Base-by-base conservation (phyloP, 1,284 basidiomycete genomes). In the Trichosporon coremiiforme region DNA sequence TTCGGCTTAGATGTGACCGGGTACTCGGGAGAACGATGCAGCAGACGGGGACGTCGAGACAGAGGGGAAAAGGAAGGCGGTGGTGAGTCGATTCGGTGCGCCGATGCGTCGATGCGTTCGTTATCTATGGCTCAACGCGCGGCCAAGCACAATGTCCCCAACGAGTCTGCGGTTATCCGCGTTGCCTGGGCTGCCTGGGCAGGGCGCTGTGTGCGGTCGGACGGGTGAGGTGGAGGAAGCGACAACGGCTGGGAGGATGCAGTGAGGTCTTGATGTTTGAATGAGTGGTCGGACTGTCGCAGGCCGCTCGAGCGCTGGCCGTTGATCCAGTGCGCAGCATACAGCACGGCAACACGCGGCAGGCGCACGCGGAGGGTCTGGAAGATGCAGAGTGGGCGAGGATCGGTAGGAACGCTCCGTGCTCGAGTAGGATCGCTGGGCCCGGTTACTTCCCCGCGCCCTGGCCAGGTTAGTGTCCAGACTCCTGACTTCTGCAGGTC, bases 371-470 rank as follows among this genome's bases (percentile, higher is more conserved):
- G 36, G 36, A 38, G 8, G 36, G 36, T 12, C 36, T 38, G 36
- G 36, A 38, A 4, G 33, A 35, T 35, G 33, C 9, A 35, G 33
- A 9, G 33, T 9, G 33, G 33, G 12, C 38, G 38, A 41, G 41
- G 41, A 45, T 45, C 41, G 41, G 41, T 45, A 45, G 41, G 41
- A 45, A 45, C 41, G 41, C 41, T 45, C 41, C 15, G 41, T 45
- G 41, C 41, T 2, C 41, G 41, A 45, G 41, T 45, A 2, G 41
- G 41, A 45, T 45, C 41, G 41, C 41, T 45, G 5, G 41, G 41
- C 41, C 41, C 41, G 41, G 41, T 45, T 45, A 45, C 41, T 45
- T 45, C 41, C 41, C 41, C 41, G 41, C 41, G 41, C 41, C 41
- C 41, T 45, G 41, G 15, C 41, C 41, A 9, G 15, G 15, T 17